Percentiles rank a stretch among this genome's conserved stretches.
Evolutionary conservation across 345 rosid species (phyloP).

Genomic region (Eucalyptus camaldulensis): DNA sequence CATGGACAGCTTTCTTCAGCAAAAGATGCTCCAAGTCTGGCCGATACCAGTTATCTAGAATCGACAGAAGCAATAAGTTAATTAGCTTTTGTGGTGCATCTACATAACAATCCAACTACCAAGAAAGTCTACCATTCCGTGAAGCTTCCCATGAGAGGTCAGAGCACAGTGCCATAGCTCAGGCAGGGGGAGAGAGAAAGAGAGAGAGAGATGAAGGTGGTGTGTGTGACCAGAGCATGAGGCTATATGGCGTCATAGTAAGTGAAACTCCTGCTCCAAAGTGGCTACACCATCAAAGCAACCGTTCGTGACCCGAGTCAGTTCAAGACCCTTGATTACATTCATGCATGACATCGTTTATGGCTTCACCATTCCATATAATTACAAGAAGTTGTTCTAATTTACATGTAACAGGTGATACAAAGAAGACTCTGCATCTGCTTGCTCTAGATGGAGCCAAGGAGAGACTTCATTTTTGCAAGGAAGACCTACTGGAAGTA

Average conservation of each 20-base stretch:
- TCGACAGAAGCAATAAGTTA: not conserved
- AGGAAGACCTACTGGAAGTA: conserved; percentile 12
- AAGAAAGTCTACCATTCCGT: not conserved
- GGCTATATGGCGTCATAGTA: conserved; percentile 37
- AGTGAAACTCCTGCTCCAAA: conserved; percentile 22
- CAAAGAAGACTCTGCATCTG: conserved; percentile 5
- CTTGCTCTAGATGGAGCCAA: conserved; percentile 21
- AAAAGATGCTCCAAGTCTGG: not conserved
- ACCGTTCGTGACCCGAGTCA: conserved; percentile 12
- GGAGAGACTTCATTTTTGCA: conserved; percentile 15
- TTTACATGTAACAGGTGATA: conserved; percentile 8
- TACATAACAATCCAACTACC: not conserved
- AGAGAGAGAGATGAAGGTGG: not conserved
- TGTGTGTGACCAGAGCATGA: conserved; percentile 30
- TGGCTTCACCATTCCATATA: not conserved
- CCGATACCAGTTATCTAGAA: not conserved
- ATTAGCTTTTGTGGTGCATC: not conserved
- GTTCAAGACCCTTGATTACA: not conserved
- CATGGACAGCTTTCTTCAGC: not conserved
- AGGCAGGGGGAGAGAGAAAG: not conserved
- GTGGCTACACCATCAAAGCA: conserved; percentile 33
- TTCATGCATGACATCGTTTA: not conserved
- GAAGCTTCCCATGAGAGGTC: too few relatives aligned
- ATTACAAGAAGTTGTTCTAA: not conserved
- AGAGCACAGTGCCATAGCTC: too few relatives aligned